Conservation (phyloP, 306 rosid genomes). For the Comarum palustre region DNA sequence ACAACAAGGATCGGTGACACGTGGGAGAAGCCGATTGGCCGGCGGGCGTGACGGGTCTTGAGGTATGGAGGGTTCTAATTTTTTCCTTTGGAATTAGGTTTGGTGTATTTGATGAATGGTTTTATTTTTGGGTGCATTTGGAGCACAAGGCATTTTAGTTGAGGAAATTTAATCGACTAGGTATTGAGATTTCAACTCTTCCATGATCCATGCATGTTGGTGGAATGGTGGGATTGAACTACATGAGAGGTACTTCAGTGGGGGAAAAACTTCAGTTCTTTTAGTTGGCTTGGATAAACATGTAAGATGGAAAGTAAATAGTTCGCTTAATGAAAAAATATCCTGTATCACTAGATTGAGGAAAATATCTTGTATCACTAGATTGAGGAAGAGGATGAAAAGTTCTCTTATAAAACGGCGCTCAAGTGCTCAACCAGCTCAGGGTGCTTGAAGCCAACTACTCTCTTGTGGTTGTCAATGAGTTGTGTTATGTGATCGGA, state of each 20-base stretch:
- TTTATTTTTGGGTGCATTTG: neutral
- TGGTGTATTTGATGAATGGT: neutral
- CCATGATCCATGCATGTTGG: neutral
- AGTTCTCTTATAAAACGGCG: too few relatives aligned
- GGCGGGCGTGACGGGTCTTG: constrained; percentile 16
- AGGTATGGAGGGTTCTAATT: constrained; percentile 7
- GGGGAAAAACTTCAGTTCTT: neutral
- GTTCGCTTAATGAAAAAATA: too few relatives aligned
- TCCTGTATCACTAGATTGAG: too few relatives aligned
- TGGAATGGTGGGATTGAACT: neutral
- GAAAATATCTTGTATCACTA: too few relatives aligned
- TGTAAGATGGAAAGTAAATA: too few relatives aligned
- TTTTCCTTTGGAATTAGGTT: neutral
- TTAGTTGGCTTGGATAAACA: neutral
- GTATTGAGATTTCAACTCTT: neutral
- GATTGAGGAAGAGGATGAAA: too few relatives aligned
- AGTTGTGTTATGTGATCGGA: too few relatives aligned
- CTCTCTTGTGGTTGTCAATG: too few relatives aligned
- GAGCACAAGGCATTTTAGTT: neutral
- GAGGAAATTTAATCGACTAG: neutral
- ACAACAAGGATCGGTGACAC: constrained; percentile 6
- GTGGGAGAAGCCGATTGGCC: constrained; percentile 21
- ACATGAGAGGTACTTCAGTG: neutral
- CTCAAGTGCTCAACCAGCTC: too few relatives aligned
- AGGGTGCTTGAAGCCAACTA: too few relatives aligned